Evolutionary conservation across 345 rosid species (phyloP), one percentile per base, ranked within the genome.

Genomic region (Garcia nutans): DNA sequence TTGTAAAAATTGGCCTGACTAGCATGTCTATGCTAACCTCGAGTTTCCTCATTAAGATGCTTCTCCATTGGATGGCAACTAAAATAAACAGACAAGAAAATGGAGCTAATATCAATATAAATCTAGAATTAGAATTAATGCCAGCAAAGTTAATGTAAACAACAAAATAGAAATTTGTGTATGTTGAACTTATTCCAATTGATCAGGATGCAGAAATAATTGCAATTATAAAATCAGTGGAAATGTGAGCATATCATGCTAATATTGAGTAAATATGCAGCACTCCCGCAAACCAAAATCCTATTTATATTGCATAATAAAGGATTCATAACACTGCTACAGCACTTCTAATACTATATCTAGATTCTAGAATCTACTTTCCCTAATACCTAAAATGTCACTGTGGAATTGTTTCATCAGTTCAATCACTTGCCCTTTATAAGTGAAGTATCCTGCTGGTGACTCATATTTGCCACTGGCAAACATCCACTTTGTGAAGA

Each of bases 21-120:
- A 76, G 69, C 19, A 60, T 50, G n/a, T 61, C 65, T 37, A 54
- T 31, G 70, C 82, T 52, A 33, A 86, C 92, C 89, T 83, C 22
- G 79, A 26, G 79, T 70, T 77, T 70, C 89, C 77, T 80, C 84
- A 0, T 69, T 65, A 19, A 50, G 80, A 82, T 72, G 75, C 77
- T 74, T 79, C 72, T 80, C 88, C 66, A 57, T 65, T 26, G 76
- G 82, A 49, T 77, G 64, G 42, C 24, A 45, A 45, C 85, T 80
- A 31, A 74, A 49, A 44, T n/a, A 64, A 49, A 1, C 28, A 70
- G 81, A 79, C 76, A 82, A 82, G 78, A 76, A 64, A 84, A 33
- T 67, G 41, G 55, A 55, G n/a, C 55, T 54, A 74, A 73, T 67
- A n/a, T 49, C 22, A 52, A 22, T 44, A 65, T 19, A n/a, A 11